Percentiles rank a stretch among this genome's conserved stretches.
Conservation (phyloP, 2,329 filamentous ascomycete genomes). For the Cephalotrichum gorgonifer region DNA sequence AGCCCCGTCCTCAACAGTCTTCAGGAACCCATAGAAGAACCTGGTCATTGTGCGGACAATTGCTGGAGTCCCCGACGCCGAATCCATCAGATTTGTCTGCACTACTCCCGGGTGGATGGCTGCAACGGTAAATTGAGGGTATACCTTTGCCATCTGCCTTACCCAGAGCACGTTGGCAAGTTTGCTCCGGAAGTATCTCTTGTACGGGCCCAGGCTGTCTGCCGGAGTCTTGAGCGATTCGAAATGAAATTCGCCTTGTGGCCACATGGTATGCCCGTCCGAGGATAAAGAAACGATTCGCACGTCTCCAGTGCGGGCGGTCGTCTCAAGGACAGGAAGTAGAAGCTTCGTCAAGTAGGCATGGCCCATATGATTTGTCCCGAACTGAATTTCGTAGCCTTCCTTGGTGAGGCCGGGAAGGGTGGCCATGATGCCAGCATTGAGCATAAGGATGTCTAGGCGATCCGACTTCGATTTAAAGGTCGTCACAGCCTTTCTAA, state of each 20-base stretch:
- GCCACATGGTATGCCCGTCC: slow-evolving; percentile 12
- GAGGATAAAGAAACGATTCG: slow-evolving; percentile 19
- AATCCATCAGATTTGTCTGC: slow-evolving; percentile 15
- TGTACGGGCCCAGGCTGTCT: slow-evolving; percentile 10
- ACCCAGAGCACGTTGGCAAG: slow-evolving; percentile 19
- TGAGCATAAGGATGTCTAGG: slow-evolving; percentile 32
- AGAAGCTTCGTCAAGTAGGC: slow-evolving; percentile 30
- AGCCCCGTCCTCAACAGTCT: slow-evolving; percentile 14
- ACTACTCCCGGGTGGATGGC: slow-evolving; percentile 19
- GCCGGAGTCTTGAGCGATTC: slow-evolving; percentile 15
- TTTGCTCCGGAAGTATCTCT: slow-evolving; percentile 20
- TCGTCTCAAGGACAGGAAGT: slow-evolving; percentile 16
- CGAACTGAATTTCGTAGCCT: slow-evolving; percentile 39
- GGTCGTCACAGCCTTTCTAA: slow-evolving; percentile 26
- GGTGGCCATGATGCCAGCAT: slow-evolving; percentile 31
- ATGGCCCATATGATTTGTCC: slow-evolving; percentile 38
- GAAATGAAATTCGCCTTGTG: slow-evolving; percentile 17
- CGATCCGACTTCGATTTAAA: slow-evolving; percentile 21
- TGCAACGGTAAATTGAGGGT: slow-evolving; percentile 14
- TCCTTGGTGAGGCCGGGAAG: slow-evolving; percentile 26
- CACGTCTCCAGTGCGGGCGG: slow-evolving; percentile 22
- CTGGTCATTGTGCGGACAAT: slow-evolving; percentile 6
- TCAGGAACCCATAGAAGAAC: background rate
- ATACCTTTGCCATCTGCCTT: slow-evolving; percentile 14
- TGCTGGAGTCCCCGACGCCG: slow-evolving; percentile 19